Base-by-base conservation (phyloP, 306 rosid species). In the Rosa lucieae region DNA sequence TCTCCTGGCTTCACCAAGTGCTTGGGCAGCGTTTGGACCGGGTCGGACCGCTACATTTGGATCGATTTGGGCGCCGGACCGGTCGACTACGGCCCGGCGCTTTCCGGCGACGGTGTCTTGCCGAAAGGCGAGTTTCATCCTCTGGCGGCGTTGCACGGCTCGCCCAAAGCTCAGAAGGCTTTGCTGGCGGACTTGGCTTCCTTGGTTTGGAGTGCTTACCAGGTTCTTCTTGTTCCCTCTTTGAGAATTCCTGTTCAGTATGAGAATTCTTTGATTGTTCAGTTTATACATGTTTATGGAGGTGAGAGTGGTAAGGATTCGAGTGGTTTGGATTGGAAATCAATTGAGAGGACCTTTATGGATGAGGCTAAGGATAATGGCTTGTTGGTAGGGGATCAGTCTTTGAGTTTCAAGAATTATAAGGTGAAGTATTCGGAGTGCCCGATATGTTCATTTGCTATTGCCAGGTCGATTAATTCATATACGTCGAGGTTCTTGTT, bases 101-200 rank as follows among this genome's bases (percentile, higher is more conserved):
- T 93, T 9, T 91, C 98, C 20, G 99, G 99, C 0, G 98, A 96
- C 3, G 99, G 98, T 10, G 88, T 90, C 32, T 77, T 93, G 6
- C 99, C 99, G 0, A 82, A 86, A 6, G 98, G 98, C 7, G 97
- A 96, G 87, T 92, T 92, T 66, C 99, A 95, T 70, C 99, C 99
- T 0, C 77, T 95, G 74, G 96, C 99, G 0, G 85, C 97, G 0
- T 61, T 91, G 23, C 98, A 92, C 52, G 92, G 94, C 49, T 73
- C 93, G 4, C 96, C 94, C 10, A 96, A 93, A 53, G 82, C 91
- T 6, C 81, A 89, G 32, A 89, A 89, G 69, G 89, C 96, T 1
- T 81, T 96, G 80, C 89, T 88, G 0, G 93, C 94, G 0, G 97
- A 96, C 73, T 71, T 96, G 65, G 94, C 99, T 0, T 93, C 97